These are phyloP conservation scores for Domatiomyces catenatus DNA, from an alignment of 2,329 filamentous ascomycete genomes.

Conservation along the genomic window DNA sequence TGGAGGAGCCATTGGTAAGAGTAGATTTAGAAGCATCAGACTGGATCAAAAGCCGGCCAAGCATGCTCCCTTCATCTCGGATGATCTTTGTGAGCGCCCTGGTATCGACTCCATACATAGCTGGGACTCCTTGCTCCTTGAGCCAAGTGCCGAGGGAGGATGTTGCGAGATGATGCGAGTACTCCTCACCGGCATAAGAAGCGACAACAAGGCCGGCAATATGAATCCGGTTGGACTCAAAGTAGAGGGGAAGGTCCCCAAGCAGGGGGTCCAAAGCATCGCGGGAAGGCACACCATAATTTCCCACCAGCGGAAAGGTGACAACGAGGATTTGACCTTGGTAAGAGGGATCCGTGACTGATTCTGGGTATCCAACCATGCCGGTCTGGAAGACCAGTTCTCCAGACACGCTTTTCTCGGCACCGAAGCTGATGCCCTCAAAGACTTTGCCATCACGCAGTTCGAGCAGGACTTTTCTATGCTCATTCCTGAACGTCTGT, in stretches of 20 bases:
- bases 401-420: conserved; percentile 82
- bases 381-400: conserved; percentile 99
- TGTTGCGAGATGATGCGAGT: conserved; percentile 79
- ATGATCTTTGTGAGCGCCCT: conserved; percentile 88
- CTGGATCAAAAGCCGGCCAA: conserved; percentile 72
- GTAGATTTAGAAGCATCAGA: conserved; percentile 34
- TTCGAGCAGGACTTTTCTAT: conserved; percentile 68
- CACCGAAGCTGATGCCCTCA: conserved; percentile 93
- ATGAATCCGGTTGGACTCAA: conserved; percentile 86
- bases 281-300: conserved; percentile 89
- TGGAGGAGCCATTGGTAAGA: conserved; percentile 21
- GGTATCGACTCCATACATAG: conserved; percentile 90
- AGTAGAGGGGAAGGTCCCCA: conserved; percentile 73
- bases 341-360: conserved; percentile 75
- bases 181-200: conserved; percentile 87
- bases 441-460: conserved; percentile 81
- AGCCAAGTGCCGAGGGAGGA: conserved; percentile 90
- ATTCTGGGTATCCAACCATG: conserved; percentile 98
- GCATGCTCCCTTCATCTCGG: conserved; percentile 86
- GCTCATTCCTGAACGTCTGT: conserved; percentile 36
- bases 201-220: conserved; percentile 82
- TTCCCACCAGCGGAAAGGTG: conserved; percentile 88
- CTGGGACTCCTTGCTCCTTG: conserved; percentile 86
- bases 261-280: conserved; percentile 74
- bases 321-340: conserved; percentile 91